Percentiles rank a stretch among this genome's conserved stretches.
These are phyloP conservation scores for Cymbidium sinense DNA, from an alignment of 106 monocot species.

Conservation along the genomic window DNA sequence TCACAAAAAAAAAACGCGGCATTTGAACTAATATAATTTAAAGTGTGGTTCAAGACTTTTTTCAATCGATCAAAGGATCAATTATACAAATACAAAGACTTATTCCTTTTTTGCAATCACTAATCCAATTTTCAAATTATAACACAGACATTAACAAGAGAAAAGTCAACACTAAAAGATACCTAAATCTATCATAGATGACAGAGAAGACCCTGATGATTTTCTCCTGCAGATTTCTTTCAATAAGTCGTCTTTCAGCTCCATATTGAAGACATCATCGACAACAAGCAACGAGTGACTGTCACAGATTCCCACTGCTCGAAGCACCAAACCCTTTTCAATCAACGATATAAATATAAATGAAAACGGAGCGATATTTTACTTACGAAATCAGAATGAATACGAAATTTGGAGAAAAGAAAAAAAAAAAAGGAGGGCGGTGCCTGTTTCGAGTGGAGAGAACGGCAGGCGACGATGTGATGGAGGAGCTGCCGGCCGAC, in stretches of 20 bases:
- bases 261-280: conserved; percentile 33
- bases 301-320: conserved; percentile 78
- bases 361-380: neutral
- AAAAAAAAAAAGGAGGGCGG: neutral
- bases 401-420: neutral
- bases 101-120: neutral
- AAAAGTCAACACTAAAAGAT: neutral
- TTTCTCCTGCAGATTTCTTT: conserved; percentile 50
- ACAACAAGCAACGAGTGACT: conserved; percentile 64
- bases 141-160: neutral
- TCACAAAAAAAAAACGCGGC: neutral
- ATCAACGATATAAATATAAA: neutral
- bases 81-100: neutral
- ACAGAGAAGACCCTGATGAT: conserved; percentile 53
- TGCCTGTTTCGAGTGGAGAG: conserved; percentile 72
- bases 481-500: conserved; percentile 86
- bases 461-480: conserved; percentile 70
- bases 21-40: neutral
- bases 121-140: neutral
- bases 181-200: conserved; percentile 33
- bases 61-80: neutral
- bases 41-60: neutral
- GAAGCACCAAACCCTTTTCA: conserved; percentile 57
- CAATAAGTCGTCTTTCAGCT: conserved; percentile 47
- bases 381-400: neutral